phyloP scores from a whole-genome alignment of 2,329 filamentous ascomycete species.

The Neospermospora avenae region DNA sequence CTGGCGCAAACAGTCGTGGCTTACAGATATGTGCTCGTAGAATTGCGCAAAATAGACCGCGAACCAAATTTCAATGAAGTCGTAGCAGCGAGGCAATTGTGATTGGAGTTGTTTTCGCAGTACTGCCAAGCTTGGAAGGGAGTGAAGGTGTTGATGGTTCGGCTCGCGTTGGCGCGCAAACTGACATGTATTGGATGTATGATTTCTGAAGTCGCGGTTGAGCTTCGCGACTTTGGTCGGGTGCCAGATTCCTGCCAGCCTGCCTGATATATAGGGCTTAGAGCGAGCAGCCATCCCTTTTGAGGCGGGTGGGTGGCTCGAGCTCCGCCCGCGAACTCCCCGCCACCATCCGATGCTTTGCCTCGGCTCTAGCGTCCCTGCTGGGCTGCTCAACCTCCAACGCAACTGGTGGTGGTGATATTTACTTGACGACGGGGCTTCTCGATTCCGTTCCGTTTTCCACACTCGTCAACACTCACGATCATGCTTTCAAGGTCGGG shows the following conservation, averaged over 20 bases:
- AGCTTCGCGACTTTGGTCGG: not conserved
- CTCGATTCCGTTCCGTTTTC: not conserved
- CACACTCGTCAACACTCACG: constrained; percentile 18
- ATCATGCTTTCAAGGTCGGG: constrained; percentile 35
- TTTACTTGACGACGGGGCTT: constrained; percentile 6
- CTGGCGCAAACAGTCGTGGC: constrained; percentile 32
- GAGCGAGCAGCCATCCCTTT: too few species aligned
- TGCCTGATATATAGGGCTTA: not conserved
- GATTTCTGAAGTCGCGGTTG: constrained; percentile 21
- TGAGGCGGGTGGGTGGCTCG: too few species aligned
- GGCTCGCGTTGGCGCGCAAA: constrained; percentile 20
- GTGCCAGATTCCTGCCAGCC: not conserved
- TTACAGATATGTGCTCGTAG: not conserved
- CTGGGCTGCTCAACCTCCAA: too few species aligned
- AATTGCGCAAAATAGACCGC: constrained; percentile 7
- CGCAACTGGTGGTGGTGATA: constrained; percentile 1
- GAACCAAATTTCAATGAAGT: not conserved
- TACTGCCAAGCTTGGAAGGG: not conserved
- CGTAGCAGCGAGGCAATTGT: not conserved
- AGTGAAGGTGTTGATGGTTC: constrained; percentile 17
- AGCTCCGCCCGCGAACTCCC: not conserved
- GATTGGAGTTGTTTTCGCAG: not conserved
- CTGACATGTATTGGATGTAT: constrained; percentile 16
- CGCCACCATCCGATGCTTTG: constrained; percentile 8
- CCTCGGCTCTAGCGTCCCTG: constrained; percentile 15